Conservation (phyloP, 2,329 filamentous ascomycete genomes). For the Monilinia vaccinii-corymbosi region DNA sequence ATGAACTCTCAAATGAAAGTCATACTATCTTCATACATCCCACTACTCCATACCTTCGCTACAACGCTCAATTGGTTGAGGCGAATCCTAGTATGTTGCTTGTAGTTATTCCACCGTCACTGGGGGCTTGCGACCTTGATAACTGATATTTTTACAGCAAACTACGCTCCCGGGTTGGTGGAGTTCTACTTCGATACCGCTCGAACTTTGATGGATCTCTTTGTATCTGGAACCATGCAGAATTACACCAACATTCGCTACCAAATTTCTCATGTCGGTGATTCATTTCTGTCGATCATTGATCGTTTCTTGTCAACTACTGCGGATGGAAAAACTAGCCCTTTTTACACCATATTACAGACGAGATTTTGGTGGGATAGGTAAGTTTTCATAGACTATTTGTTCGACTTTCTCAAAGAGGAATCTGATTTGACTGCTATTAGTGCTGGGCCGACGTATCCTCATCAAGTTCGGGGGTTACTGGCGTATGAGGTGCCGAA, state of each 20-base stretch:
- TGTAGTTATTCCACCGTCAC: not conserved
- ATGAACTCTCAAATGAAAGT: not conserved
- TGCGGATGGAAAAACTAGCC: not conserved
- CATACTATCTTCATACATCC: slow-evolving; percentile 1
- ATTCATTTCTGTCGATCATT: not conserved
- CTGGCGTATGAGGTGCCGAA: not conserved
- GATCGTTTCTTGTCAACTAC: not conserved
- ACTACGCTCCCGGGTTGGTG: not conserved
- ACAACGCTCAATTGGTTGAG: not conserved
- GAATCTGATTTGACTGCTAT: not conserved
- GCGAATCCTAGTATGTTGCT: not conserved
- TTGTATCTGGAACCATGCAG: not conserved
- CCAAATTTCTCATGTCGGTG: not conserved
- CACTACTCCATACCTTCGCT: not conserved
- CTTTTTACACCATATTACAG: not conserved
- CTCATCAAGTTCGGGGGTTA: not conserved
- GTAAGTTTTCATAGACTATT: not conserved
- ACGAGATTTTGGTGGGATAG: slow-evolving; percentile 3
- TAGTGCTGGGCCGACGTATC: not conserved
- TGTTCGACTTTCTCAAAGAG: no score
- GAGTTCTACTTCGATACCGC: slow-evolving; percentile 1
- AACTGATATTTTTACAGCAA: not conserved
- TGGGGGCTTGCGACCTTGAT: not conserved
- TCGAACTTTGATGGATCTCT: not conserved
- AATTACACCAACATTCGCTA: not conserved